phyloP scores from a whole-genome alignment of 2,329 filamentous ascomycete species.

The Trichoderma sp. region DNA sequence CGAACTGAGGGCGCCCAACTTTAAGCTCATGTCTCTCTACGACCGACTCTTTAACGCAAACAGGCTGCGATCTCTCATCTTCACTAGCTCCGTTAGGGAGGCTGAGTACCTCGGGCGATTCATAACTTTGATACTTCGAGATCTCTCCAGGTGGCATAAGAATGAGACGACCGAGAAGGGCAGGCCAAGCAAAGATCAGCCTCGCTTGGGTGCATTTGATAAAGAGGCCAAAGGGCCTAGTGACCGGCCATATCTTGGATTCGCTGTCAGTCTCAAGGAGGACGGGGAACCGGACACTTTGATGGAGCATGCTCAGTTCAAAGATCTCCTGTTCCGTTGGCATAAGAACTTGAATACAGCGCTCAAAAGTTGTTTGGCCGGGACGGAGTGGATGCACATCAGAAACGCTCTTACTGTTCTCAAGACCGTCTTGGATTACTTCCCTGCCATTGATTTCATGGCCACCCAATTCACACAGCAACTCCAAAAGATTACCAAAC shows the following conservation, averaged over 20 bases:
- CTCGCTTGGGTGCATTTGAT: slow-evolving; percentile 75
- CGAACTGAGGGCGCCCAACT: slow-evolving; percentile 78
- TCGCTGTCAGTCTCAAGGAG: slow-evolving; percentile 70
- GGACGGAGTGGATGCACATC: slow-evolving; percentile 95
- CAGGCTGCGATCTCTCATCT: slow-evolving; percentile 78
- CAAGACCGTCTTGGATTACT: slow-evolving; percentile 76
- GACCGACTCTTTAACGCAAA: slow-evolving; percentile 84
- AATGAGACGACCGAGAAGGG: slow-evolving; percentile 55
- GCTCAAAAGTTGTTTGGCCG: slow-evolving; percentile 77
- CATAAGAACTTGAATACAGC: slow-evolving; percentile 80
- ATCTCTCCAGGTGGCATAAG: slow-evolving; percentile 82
- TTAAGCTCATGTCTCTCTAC: slow-evolving; percentile 81
- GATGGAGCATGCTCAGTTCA: slow-evolving; percentile 83
- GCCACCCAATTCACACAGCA: slow-evolving; percentile 66
- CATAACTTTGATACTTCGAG: slow-evolving; percentile 76
- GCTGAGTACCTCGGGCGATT: slow-evolving; percentile 93
- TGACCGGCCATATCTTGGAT: slow-evolving; percentile 68
- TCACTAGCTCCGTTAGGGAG: slow-evolving; percentile 85
- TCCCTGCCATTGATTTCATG: slow-evolving; percentile 89
- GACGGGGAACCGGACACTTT: slow-evolving; percentile 67
- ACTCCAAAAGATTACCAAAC: slow-evolving; percentile 64
- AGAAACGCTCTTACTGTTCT: slow-evolving; percentile 91
- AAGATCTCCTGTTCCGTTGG: slow-evolving; percentile 84
- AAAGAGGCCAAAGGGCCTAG: slow-evolving; percentile 65
- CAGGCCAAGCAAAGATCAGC: slow-evolving; percentile 43